phyloP scores from a whole-genome alignment of 306 rosid genomes.

The Dalbergia cultrata region DNA sequence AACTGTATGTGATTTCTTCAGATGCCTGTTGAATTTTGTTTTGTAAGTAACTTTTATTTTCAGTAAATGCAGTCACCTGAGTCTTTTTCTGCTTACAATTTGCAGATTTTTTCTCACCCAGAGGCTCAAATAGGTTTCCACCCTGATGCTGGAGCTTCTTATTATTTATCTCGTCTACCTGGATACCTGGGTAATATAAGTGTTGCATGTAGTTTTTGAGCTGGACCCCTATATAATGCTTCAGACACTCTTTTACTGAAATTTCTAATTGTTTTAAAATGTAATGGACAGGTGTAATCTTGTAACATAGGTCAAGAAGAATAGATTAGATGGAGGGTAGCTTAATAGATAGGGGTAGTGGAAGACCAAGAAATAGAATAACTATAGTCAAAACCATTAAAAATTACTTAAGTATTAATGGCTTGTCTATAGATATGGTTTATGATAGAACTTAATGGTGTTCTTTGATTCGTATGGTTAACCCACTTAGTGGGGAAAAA shows the following conservation, averaged over 20 bases:
- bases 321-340: too few relatives aligned
- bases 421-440: not conserved
- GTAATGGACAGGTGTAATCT: not conserved
- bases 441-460: not conserved
- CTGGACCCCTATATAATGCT: constrained; percentile 19
- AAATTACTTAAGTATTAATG: not conserved
- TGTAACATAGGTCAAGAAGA: not conserved
- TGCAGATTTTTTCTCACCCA: constrained; percentile 82
- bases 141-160: constrained; percentile 99
- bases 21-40: not conserved
- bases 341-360: not conserved
- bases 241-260: not conserved
- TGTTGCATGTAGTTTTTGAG: constrained; percentile 30
- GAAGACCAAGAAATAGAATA: not conserved
- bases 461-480: not conserved
- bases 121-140: constrained; percentile 97
- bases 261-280: not conserved
- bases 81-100: constrained; percentile 36
- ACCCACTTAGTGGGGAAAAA: not conserved
- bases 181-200: constrained; percentile 80
- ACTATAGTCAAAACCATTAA: not conserved
- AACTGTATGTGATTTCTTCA: constrained; percentile 71
- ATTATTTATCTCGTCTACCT: constrained; percentile 90
- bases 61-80: constrained; percentile 17
- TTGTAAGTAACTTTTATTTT: not conserved